Evolutionary conservation across 495 filamentous ascomycete genomes (phyloP).

Genomic region (Neurospora sp.): DNA sequence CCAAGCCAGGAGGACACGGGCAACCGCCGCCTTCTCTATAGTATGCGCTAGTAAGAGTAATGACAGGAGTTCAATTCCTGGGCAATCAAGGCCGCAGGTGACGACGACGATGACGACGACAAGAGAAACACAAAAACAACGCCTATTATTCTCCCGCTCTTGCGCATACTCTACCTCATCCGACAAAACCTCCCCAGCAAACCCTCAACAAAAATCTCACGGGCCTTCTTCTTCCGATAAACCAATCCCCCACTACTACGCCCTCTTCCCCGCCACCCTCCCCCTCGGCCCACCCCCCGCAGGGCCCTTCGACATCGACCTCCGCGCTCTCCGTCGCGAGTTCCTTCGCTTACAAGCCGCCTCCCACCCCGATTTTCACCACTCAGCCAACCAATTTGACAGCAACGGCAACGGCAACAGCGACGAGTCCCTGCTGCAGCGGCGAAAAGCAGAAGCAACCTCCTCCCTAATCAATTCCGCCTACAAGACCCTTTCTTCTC

Average conservation of each 20-base stretch:
- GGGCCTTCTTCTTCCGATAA: background rate
- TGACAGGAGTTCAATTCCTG: background rate
- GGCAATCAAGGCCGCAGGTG: background rate
- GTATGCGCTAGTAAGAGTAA: background rate
- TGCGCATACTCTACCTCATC: constrained; percentile 2
- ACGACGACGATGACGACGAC: background rate
- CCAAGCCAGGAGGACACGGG: background rate
- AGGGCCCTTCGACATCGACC: constrained; percentile 65
- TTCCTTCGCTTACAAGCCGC: constrained; percentile 73
- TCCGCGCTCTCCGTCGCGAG: constrained; percentile 59
- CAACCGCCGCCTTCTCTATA: constrained; percentile 1
- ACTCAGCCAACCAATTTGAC: constrained; percentile 18
- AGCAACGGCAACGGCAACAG: constrained; percentile 2
- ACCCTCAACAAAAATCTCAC: background rate
- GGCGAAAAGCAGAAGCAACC: constrained; percentile 50
- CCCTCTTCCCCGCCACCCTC: constrained; percentile 76
- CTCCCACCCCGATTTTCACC: constrained; percentile 76
- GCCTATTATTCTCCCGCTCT: constrained; percentile 2
- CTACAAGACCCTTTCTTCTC: constrained; percentile 69
- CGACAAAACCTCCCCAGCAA: background rate
- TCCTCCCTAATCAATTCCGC: constrained; percentile 80
- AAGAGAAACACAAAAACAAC: background rate
- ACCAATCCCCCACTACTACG: constrained; percentile 48
- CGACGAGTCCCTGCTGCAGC: background rate
- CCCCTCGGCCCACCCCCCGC: constrained; percentile 69